A percentile compares a stretch with the other conserved stretches of the same genome.
Evolutionary conservation across 768 basidiomycete species (phyloP).

Genomic region (Macrocybe gigantea): DNA sequence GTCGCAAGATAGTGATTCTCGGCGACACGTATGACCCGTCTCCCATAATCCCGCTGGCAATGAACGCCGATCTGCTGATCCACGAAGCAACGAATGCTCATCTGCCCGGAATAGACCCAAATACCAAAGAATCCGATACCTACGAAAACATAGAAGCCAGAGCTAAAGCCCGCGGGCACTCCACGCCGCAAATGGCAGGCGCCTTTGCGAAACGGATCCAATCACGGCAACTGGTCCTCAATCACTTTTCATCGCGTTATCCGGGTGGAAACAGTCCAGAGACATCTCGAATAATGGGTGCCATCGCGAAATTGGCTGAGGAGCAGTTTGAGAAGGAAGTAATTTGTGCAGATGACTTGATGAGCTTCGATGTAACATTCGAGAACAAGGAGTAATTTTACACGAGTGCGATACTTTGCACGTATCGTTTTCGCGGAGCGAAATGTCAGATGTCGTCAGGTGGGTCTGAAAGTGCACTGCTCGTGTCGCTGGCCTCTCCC

Average conservation of each 20-base stretch:
- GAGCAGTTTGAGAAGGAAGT: constrained; percentile 51
- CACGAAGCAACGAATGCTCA: constrained; percentile 92
- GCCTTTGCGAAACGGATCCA: constrained; percentile 63
- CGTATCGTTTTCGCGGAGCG: constrained; percentile 7
- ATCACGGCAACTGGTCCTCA: constrained; percentile 63
- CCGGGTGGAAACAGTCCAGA: constrained; percentile 54
- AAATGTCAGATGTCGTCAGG: constrained; percentile 45
- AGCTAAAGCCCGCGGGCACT: constrained; percentile 77
- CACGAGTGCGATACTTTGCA: constrained; percentile 12
- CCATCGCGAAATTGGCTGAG: constrained; percentile 53
- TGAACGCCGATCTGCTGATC: constrained; percentile 65
- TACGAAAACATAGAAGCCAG: constrained; percentile 54
- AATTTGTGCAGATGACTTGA: constrained; percentile 68
- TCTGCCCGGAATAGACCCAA: constrained; percentile 56
- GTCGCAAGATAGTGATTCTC: constrained; percentile 74
- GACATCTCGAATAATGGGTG: constrained; percentile 53
- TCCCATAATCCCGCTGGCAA: constrained; percentile 53
- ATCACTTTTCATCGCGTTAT: constrained; percentile 84
- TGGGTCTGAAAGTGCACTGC: constrained; percentile 72
- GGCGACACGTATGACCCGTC: constrained; percentile 84
- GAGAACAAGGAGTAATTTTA: constrained; percentile 10
- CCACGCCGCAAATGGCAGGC: constrained; percentile 89
- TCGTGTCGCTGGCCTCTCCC: constrained; percentile 79
- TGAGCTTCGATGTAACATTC: constrained; percentile 57
- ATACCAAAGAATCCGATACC: constrained; percentile 57